Percentiles rank a stretch among this genome's conserved stretches.
Conservation (phyloP, 352 stramenopile species). For the Achlya hypogyna region DNA sequence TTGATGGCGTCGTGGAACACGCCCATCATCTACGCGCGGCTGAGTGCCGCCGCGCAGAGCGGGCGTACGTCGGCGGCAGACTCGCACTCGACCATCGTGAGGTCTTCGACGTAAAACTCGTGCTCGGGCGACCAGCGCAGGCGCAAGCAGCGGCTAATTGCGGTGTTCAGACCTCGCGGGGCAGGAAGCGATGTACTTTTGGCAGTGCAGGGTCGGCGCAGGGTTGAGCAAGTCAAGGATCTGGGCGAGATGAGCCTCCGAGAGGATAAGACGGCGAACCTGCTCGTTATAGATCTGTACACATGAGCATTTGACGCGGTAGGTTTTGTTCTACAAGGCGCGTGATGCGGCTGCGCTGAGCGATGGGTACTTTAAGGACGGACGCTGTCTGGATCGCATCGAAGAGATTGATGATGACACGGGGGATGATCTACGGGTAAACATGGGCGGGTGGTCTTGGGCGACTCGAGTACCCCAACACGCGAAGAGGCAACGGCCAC, state of each 20-base stretch:
- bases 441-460: background rate
- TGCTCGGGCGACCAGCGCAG: conserved; percentile 36
- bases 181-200: background rate
- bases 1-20: conserved; percentile 43
- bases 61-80: conserved; percentile 26
- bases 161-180: background rate
- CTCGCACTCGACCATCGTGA: conserved; percentile 35
- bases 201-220: conserved; percentile 25
- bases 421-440: conserved; percentile 34
- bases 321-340: conserved; percentile 27
- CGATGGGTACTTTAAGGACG: conserved; percentile 13
- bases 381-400: conserved; percentile 21
- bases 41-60: background rate
- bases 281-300: conserved; percentile 41
- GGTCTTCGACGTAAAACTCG: conserved; percentile 55
- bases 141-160: conserved; percentile 22
- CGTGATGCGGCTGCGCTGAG: background rate
- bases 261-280: background rate
- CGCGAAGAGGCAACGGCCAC: conserved; percentile 21
- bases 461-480: conserved; percentile 27
- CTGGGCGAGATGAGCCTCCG: background rate
- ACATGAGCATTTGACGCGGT: conserved; percentile 36
- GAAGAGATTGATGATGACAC: conserved; percentile 40
- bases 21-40: conserved; percentile 24
- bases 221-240: conserved; percentile 44